Percentiles rank a stretch among this genome's conserved stretches.
These are phyloP conservation scores for Colletotrichum chlorophyti DNA, from an alignment of 2,329 filamentous ascomycete genomes.

Conservation along the genomic window DNA sequence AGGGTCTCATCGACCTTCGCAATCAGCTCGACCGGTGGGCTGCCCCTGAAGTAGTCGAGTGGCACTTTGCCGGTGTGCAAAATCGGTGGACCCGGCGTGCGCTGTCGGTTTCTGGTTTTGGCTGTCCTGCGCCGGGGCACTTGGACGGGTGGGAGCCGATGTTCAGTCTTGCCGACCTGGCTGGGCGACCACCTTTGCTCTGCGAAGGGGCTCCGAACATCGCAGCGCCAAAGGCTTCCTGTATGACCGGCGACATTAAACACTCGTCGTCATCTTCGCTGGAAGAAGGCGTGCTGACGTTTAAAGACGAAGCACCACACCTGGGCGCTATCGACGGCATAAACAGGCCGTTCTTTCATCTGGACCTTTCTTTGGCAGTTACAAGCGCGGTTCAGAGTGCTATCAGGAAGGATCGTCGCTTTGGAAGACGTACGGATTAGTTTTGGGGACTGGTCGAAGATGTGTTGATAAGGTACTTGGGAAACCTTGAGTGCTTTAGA, in stretches of 20 bases:
- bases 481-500: no score
- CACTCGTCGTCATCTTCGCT: background rate
- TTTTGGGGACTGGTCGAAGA: no score
- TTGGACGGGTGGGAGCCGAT: conserved; percentile 18
- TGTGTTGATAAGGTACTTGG: no score
- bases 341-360: conserved; percentile 56
- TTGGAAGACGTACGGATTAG: no score
- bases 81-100: conserved; percentile 65
- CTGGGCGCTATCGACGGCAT: conserved; percentile 42
- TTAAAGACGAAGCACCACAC: background rate
- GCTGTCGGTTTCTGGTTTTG: conserved; percentile 62
- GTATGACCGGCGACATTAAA: background rate
- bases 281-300: background rate
- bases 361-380: conserved; percentile 51
- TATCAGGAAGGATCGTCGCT: background rate
- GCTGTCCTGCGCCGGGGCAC: conserved; percentile 40
- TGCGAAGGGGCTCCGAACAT: background rate
- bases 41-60: conserved; percentile 52
- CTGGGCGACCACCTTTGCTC: conserved; percentile 3
- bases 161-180: conserved; percentile 32
- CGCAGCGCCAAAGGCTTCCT: background rate
- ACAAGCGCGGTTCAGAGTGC: conserved; percentile 38
- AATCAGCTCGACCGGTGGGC: conserved; percentile 62
- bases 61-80: conserved; percentile 59
- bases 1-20: conserved; percentile 62